Evolutionary conservation across 1,284 basidiomycete species (phyloP), one percentile per base, ranked within the genome.

Genomic region (Phylloboletellus chloephorus): DNA sequence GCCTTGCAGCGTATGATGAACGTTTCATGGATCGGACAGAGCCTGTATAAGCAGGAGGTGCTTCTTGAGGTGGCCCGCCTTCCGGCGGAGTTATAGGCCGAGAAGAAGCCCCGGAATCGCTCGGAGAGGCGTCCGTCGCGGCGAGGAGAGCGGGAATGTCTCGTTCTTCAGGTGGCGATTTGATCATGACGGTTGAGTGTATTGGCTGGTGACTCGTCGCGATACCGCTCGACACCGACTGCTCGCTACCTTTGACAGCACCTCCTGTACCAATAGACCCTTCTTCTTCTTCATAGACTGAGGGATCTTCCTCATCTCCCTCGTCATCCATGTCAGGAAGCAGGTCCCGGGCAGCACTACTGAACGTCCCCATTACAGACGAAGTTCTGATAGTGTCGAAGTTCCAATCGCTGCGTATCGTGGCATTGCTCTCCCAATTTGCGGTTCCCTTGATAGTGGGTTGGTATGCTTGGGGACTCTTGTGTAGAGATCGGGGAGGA

Each of bases 361-460:
- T 75, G 58, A 80, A 77, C 3, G 82, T 81, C 35, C 83, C 84
- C 78, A 87, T 80, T 12, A 77, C 78, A 19, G 80, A 76, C 9
- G 79, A 73, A 23, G 82, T 77, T 49, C 77, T 82, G 52, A 95
- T 71, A 1, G 91, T 97, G 52, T 96, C 92, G 63, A 97, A 98
- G 61, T 90, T 90, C 94, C 93, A 97, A 49, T 93, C 90, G 56
- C 86, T 91, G 56, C 79, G 78, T 60, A 94, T 73, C 2, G 88
- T 89, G 24, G 72, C 74, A 45, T 73, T 77, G 31, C 61, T 63
- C 47, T 86, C 84, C 82, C 82, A 86, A 29, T 73, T 69, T 39
- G 68, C 61, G 36, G 68, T 76, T 47, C 74, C 75, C 40, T 72
- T 69, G 31, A 79, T 57, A 3, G 78, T 75, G 10, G 77, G 67